A percentile compares a stretch with the other conserved stretches of the same genome.
Conservation (phyloP, 1,139 yeast genomes). For the Debaryomyces coudertii region DNA sequence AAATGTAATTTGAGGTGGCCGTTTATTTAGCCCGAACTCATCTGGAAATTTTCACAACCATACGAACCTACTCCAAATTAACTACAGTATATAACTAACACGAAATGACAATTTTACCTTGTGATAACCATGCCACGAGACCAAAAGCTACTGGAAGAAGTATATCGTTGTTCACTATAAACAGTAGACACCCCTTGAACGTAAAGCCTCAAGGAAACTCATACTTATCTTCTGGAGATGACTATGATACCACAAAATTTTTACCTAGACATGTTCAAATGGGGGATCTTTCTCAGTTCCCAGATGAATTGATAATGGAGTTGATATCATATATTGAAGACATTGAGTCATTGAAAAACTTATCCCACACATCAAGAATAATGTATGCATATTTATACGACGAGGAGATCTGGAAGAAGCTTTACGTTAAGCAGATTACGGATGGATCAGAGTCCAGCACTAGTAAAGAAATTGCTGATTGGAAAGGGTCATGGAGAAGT, state of each 20-base stretch:
- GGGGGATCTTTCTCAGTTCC: conserved; percentile 55
- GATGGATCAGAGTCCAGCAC: conserved; percentile 13
- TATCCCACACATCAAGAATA: conserved; percentile 65
- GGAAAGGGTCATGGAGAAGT: conserved; percentile 83
- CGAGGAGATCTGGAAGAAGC: conserved; percentile 77
- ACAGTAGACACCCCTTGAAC: conserved; percentile 66
- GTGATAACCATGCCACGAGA: conserved; percentile 6
- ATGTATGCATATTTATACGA: conserved; percentile 71
- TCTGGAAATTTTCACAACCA: conserved; percentile 11
- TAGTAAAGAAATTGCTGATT: conserved; percentile 23
- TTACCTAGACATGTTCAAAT: conserved; percentile 36
- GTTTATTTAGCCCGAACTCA: conserved; percentile 1
- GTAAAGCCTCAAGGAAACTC: conserved; percentile 76
- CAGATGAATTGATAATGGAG: conserved; percentile 61
- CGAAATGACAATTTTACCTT: background rate
- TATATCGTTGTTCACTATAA: conserved; percentile 27
- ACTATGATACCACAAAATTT: conserved; percentile 19
- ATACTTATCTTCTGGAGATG: conserved; percentile 25
- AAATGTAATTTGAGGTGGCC: background rate
- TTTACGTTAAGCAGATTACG: conserved; percentile 37
- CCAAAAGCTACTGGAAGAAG: conserved; percentile 19
- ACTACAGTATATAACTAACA: background rate
- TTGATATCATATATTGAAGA: conserved; percentile 49
- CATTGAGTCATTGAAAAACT: conserved; percentile 46
- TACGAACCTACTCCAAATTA: background rate